These are phyloP conservation scores for Cenchrus fungigraminus DNA, from an alignment of 176 grass and related monocot species.

Conservation along the genomic window DNA sequence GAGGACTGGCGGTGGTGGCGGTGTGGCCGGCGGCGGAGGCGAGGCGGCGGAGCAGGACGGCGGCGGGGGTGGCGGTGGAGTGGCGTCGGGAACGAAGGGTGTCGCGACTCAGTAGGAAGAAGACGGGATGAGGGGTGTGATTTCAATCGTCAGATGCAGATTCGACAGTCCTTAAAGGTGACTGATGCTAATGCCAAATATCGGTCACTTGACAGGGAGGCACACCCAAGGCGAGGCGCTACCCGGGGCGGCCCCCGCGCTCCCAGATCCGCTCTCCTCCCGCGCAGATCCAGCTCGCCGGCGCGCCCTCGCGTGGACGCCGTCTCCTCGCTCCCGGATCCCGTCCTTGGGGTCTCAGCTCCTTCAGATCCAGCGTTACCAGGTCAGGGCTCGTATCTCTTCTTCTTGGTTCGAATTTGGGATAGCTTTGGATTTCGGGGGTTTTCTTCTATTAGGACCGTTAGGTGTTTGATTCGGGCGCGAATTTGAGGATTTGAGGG, in stretches of 20 bases:
- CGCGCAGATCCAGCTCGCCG: constrained; percentile 38
- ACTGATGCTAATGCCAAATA: too few species aligned
- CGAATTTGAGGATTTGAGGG: constrained; percentile 28
- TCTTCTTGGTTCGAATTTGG: background rate
- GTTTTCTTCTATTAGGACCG: constrained; percentile 10
- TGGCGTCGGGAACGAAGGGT: too few species aligned
- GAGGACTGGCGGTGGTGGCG: too few species aligned
- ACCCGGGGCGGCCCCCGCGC: constrained; percentile 36
- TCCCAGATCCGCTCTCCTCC: constrained; percentile 37
- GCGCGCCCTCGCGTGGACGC: background rate
- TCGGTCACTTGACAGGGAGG: too few species aligned
- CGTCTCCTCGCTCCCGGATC: background rate
- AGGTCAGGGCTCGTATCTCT: constrained; percentile 30
- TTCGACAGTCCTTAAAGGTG: too few species aligned
- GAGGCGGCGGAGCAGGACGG: too few species aligned
- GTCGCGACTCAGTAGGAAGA: too few species aligned
- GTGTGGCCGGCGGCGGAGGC: too few species aligned
- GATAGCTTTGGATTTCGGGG: background rate
- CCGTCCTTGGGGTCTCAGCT: background rate
- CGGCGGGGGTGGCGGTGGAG: too few species aligned
- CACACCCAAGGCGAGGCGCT: background rate
- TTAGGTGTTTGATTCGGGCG: constrained; percentile 12
- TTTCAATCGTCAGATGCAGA: too few species aligned
- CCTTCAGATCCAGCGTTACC: constrained; percentile 47
- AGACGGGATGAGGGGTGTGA: too few species aligned